Evolutionary conservation across 306 rosid species (phyloP).

Genomic region (Nissolia schottii): DNA sequence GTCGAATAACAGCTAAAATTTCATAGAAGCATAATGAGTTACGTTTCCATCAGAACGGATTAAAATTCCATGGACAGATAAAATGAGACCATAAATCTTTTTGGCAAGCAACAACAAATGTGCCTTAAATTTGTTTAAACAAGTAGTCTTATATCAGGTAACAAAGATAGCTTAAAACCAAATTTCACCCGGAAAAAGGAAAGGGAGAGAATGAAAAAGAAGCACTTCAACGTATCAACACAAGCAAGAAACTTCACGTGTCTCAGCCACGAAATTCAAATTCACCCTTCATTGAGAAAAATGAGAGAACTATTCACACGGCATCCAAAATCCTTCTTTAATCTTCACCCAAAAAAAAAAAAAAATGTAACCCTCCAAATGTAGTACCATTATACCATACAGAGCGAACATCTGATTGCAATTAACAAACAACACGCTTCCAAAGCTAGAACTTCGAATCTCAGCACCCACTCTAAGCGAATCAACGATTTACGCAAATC

Average conservation of each 20-base stretch:
- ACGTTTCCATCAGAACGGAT: not conserved
- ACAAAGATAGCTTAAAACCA: not conserved
- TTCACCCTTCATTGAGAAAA: not conserved
- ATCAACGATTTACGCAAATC: not conserved
- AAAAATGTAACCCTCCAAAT: not conserved
- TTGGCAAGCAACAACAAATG: not conserved
- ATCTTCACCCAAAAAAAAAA: not conserved
- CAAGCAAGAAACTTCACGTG: not conserved
- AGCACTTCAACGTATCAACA: not conserved
- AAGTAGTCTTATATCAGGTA: not conserved
- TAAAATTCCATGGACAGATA: not conserved
- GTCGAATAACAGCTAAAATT: not conserved
- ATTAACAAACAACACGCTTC: not conserved
- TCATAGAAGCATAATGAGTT: not conserved
- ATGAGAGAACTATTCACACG: not conserved
- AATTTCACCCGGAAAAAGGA: not conserved
- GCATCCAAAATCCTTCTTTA: not conserved
- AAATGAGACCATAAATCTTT: not conserved
- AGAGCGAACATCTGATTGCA: not conserved
- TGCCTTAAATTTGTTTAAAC: not conserved
- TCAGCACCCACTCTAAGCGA: not conserved
- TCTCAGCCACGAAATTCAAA: not conserved
- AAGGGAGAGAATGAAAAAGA: not conserved
- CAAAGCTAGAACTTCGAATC: not conserved
- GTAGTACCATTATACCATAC: not conserved